Evolutionary conservation across 164 flowering plant species (phyloP), one percentile per base, ranked within the genome.

Genomic region (Cinnamomum micranthum): DNA sequence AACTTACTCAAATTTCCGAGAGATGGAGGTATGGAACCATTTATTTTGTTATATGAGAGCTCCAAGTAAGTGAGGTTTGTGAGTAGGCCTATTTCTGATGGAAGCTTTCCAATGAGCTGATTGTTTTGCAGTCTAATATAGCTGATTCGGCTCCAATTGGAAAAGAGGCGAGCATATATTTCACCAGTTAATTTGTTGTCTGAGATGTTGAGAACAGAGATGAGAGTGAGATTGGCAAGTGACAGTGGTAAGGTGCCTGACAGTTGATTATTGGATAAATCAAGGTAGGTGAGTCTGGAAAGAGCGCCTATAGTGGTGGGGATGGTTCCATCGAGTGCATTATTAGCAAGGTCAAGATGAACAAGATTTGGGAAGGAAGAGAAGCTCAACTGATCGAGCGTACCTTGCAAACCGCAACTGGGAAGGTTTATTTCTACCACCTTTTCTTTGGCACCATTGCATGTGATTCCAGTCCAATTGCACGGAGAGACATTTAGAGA

Each of bases 351-450:
- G 74, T 74, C 59, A 50, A 81, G 73, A 13, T 28, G 55, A 27
- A 72, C 71, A 6, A 81, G 80, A 65, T 74, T 72, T 22, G 73
- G 75, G 14, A 81, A 78, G n/a, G 77, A 69, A 47, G 83, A 77
- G 70, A 78, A 78, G 63, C 64, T 65, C 22, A 81, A 33, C 55
- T 58, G 22, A 13, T 71, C 17, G 19, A 81, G 74, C 7, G 67
- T 75, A 70, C 78, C 83, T 58, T 13, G 17, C 51, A 75, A 68
- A 14, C 58, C 19, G 0, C 65, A 10, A 59, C 27, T 11, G 2
- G 75, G 17, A 47, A 81, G 75, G 65, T 75, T 71, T 22, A 78
- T 65, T 23, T 33, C 65, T 19, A 19, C 50, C 2, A 75, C 73
- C 7, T 59, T 69, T 73, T 72, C 74, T 35, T 35, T 1, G 2